Evolutionary conservation across 805 yeast species (phyloP), one percentile per base, ranked within the genome.

Genomic region (Candida silvicultrix): DNA sequence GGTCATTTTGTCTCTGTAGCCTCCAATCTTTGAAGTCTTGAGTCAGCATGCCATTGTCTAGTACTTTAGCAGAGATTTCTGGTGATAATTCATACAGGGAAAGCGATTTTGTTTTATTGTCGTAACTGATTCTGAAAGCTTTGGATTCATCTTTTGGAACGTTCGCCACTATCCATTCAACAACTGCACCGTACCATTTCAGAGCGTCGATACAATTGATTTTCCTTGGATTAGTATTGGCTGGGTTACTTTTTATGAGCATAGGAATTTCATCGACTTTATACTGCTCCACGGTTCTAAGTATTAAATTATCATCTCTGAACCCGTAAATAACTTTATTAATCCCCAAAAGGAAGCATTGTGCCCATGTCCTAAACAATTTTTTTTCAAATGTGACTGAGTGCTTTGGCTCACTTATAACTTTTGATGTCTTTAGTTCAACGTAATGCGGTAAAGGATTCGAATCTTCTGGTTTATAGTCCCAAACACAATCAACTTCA

Each of bases 401-500:
- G 35, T 83, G 83, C 15, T 74, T 70, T 5, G 80, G 78, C 18
- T 76, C 70, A 20, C 68, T 70, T 0, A 92, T 71, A 6, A 73
- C 68, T 39, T 75, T 69, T 2, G 84, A 67, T 1, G 96, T 87
- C 59, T 90, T 92, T 52, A 94, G 69, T 63, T 94, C 97, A 8
- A 83, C 83, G 60, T 94, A 94, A 63, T 88, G 95, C 4, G 73
- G 63, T 40, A 88, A 67, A 20, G 47, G 59, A 43, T 63, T 63
- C 39, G 62, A 45, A 7, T 65, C 66, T 25, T 67, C 73, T 2
- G 90, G 89, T 52, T 81, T 77, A 56, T 78, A 88, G 62, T 89
- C 97, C 75, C 83, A 85, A 11, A 85, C 83, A 62, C 97, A 85
- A 64, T 92, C 98, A 19, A 92, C 87, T 66, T 94, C 98, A 2